Evolutionary conservation across 805 yeast species (phyloP), one percentile per base, ranked within the genome.

Genomic region (Wickerhamomyces ciferrii): DNA sequence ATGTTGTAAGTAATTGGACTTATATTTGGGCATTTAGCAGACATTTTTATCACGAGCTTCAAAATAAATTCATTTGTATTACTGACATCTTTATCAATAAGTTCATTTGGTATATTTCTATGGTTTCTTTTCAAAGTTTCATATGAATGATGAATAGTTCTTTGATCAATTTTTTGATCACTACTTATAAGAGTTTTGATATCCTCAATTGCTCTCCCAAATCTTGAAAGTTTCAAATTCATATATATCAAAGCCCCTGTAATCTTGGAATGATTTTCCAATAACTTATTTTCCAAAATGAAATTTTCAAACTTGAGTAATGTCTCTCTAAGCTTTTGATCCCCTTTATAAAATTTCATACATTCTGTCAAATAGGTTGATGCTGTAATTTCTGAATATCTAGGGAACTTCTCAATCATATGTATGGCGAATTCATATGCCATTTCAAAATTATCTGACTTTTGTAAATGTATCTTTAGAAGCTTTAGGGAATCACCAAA

Each of bases 281-380:
- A 27, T 27, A 27, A 13, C 4, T 13, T 4, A 27, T 13, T 5
- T 8, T 49, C 48, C 2, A 15, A 20, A 1, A 57, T 32, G 17
- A 43, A 50, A 0, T 13, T 10, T 37, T 54, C 53, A 34, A 57
- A 50, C 27, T 42, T 39, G 2, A 42, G 36, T 5, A 56, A 21
- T 1, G 51, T 45, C 23, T 49, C 48, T 5, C 19, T 3, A 13
- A 17, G 11, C 14, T 27, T 10, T 4, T 7, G 14, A 10, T 27
- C 31, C 15, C 31, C 31, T 10, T 10, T 27, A 14, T 27, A 27
- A 10, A 13, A 8, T 14, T 5, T 27, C 31, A 27, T 27, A 10
- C 31, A 8, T 27, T 27, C 14, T 27, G 13, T 13, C 11, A 27
- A 10, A 27, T 27, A 27, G 7, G 13, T 27, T 8, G 31, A 27